These are phyloP conservation scores for Fusarium mundagurra DNA, from an alignment of 2,329 filamentous ascomycete genomes.

Conservation along the genomic window DNA sequence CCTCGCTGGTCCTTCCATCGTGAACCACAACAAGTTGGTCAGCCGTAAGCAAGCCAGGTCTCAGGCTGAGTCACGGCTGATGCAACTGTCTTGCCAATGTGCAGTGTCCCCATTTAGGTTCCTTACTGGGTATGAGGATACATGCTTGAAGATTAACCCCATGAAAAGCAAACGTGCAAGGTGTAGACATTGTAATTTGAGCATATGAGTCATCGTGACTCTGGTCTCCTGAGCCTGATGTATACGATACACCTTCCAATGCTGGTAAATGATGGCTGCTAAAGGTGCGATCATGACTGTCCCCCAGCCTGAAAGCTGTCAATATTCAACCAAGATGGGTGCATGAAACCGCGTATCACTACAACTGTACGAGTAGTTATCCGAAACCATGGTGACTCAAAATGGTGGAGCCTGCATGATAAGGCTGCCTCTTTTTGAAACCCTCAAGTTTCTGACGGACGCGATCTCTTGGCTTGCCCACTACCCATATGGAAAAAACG, in stretches of 20 bases:
- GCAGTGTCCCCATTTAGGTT: too few species aligned
- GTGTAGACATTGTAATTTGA: too few species aligned
- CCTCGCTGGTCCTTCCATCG: accelerated
- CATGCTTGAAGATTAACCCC: accelerated
- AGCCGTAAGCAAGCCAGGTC: neutral
- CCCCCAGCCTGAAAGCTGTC: accelerated
- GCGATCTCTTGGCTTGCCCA: too few species aligned
- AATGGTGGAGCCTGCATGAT: neutral
- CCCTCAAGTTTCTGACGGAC: neutral
- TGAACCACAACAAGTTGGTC: neutral
- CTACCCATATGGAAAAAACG: too few species aligned
- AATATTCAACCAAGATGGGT: accelerated
- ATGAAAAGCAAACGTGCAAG: neutral
- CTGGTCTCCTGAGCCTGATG: neutral
- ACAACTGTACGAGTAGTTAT: accelerated
- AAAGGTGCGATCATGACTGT: neutral
- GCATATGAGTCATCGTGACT: neutral
- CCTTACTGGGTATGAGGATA: accelerated
- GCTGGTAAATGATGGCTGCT: neutral
- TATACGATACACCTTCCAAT: neutral
- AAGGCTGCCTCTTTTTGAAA: neutral
- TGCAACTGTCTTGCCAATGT: too few species aligned
- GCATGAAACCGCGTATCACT: neutral
- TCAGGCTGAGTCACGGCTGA: too few species aligned
- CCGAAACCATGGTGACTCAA: neutral